Percentiles rank a stretch among this genome's conserved stretches.
These are phyloP conservation scores for Tulasnella sp. DNA, from an alignment of 768 basidiomycete genomes.

Conservation along the genomic window DNA sequence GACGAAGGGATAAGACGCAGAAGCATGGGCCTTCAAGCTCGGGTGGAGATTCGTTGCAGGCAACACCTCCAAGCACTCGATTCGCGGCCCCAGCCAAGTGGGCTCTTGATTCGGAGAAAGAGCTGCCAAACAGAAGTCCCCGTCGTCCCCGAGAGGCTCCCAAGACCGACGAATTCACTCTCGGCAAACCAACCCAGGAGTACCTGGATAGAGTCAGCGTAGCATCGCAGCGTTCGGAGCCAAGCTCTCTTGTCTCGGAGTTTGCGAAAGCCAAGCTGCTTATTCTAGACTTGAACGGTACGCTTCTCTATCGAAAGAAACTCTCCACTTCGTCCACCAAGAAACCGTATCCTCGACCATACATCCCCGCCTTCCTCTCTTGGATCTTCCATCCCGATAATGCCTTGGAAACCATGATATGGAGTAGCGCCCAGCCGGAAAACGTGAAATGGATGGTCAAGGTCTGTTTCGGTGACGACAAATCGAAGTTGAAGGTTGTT, in stretches of 20 bases:
- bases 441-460: constrained; percentile 70
- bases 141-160: neutral
- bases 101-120: neutral
- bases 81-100: neutral
- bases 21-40: neutral
- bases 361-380: constrained; percentile 49
- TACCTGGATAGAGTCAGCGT: neutral
- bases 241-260: neutral
- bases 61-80: neutral
- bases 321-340: neutral
- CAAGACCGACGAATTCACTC: neutral
- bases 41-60: neutral
- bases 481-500: constrained; percentile 35
- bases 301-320: constrained; percentile 9
- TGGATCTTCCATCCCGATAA: constrained; percentile 59
- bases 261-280: constrained; percentile 15
- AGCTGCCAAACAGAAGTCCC: neutral
- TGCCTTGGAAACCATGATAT: constrained; percentile 85
- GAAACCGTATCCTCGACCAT: constrained; percentile 51
- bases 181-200: neutral
- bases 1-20: neutral
- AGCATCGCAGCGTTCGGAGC: neutral
- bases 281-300: constrained; percentile 23
- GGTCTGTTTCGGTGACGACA: constrained; percentile 44
- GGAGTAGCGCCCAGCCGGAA: constrained; percentile 80